Evolutionary conservation across 192 early-diverging fungal species (phyloP).

Genomic region (Dispira simplex): DNA sequence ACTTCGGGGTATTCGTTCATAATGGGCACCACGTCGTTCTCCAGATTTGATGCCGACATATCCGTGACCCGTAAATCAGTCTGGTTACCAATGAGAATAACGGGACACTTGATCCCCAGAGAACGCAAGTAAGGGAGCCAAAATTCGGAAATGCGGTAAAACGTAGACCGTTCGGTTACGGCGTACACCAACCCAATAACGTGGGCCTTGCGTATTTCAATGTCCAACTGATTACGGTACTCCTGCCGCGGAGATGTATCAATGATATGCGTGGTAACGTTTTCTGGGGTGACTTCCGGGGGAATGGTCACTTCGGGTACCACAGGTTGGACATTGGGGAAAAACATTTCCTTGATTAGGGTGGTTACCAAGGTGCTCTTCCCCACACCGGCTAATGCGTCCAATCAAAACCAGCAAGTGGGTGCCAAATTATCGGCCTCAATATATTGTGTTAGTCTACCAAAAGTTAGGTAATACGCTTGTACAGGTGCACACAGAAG

Average conservation of each 20-base stretch:
- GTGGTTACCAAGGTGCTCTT: conserved; percentile 95
- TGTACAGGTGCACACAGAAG: no score
- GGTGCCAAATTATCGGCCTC: no score
- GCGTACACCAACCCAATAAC: conserved; percentile 98
- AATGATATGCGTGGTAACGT: conserved; percentile 93
- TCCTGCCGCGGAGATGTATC: conserved; percentile 84
- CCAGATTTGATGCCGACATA: conserved; percentile 65
- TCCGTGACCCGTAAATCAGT: conserved; percentile 78
- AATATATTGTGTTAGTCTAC: no score
- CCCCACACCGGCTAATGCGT: conserved; percentile 58
- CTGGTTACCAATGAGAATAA: conserved; percentile 89
- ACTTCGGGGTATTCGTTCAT: conserved; percentile 99
- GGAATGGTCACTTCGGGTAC: conserved; percentile 99
- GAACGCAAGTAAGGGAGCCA: conserved; percentile 91
- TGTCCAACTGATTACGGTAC: conserved; percentile 74
- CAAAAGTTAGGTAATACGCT: no score
- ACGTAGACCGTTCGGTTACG: conserved; percentile 69
- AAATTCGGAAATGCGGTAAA: conserved; percentile 65
- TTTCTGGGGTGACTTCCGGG: conserved; percentile 91
- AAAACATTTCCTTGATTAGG: conserved; percentile 92
- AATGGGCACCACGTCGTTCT: conserved; percentile 90
- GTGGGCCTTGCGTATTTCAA: conserved; percentile 92
- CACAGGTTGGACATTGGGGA: conserved; percentile 90
- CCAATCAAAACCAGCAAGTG: no score
- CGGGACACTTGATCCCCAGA: conserved; percentile 87